Percentiles rank a stretch among this genome's conserved stretches.
Conservation (phyloP, 768 basidiomycete species). For the Lenzites betulinus region DNA sequence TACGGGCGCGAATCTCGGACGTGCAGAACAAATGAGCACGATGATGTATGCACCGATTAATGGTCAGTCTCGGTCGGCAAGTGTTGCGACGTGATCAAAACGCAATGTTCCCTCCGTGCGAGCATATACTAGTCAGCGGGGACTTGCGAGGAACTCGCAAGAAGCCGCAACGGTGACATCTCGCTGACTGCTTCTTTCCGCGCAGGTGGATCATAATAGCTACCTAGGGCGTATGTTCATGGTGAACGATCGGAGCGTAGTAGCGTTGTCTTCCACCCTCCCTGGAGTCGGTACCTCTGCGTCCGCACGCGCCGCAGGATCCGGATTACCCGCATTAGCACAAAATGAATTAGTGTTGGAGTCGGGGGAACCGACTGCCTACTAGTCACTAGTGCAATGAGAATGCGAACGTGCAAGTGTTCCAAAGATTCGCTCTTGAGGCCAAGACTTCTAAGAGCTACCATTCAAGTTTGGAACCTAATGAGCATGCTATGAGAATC, state of each 20-base stretch:
- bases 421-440: constrained; percentile 8
- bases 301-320: no score
- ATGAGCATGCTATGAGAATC: background rate
- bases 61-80: no score
- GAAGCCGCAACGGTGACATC: background rate
- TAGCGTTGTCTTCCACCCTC: background rate
- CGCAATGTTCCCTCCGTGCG: no score
- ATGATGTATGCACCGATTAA: background rate
- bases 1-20: background rate
- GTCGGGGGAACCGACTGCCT: background rate
- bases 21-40: background rate
- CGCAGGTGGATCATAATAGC: constrained; percentile 8
- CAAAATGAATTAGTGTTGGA: background rate
- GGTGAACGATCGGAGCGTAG: background rate
- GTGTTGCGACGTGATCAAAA: no score
- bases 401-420: background rate
- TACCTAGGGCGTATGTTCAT: constrained; percentile 2
- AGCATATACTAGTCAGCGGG: background rate
- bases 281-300: no score
- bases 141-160: background rate
- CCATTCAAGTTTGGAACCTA: background rate
- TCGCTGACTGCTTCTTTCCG: background rate
- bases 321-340: no score
- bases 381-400: no score
- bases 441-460: constrained; percentile 3